phyloP scores from a whole-genome alignment of 768 basidiomycete species.

The Hirschioporus abietinus region DNA sequence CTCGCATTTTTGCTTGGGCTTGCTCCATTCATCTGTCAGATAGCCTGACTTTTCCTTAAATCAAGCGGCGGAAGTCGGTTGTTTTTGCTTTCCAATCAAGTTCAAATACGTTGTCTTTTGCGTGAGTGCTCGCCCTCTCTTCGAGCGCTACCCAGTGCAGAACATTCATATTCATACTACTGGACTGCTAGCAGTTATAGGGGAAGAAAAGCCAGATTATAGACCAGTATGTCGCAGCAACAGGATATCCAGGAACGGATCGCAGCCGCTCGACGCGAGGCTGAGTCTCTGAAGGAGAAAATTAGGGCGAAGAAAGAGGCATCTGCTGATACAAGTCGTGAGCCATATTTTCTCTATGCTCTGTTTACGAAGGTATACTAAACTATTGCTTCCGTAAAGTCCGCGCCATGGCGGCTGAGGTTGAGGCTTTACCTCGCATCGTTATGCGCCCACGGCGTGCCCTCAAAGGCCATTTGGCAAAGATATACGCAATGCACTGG shows the following conservation, averaged over 20 bases:
- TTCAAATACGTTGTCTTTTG: not conserved
- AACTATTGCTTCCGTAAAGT: constrained; percentile 44
- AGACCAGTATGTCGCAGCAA: constrained; percentile 70
- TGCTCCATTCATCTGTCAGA: not conserved
- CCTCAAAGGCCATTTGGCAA: constrained; percentile 95
- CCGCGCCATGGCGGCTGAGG: constrained; percentile 96
- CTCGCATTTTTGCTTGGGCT: not conserved
- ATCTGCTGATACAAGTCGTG: constrained; percentile 95
- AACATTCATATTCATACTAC: not conserved
- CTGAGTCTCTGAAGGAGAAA: constrained; percentile 97
- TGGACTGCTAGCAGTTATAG: not conserved
- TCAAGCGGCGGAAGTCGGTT: constrained; percentile 1
- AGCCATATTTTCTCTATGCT: constrained; percentile 31
- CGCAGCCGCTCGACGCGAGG: constrained; percentile 93
- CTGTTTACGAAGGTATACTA: constrained; percentile 13
- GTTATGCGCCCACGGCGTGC: constrained; percentile 95
- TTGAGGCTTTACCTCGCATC: constrained; percentile 92
- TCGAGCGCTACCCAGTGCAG: not conserved
- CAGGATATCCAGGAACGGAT: constrained; percentile 89
- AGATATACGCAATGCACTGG: constrained; percentile 99
- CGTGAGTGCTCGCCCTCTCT: not conserved
- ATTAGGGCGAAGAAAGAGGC: constrained; percentile 95
- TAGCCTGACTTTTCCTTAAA: constrained; percentile 1
- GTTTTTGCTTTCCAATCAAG: constrained; percentile 1
- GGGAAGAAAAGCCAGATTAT: not conserved